Base-by-base conservation (phyloP, 306 rosid genomes). In the Neltuma alba region DNA sequence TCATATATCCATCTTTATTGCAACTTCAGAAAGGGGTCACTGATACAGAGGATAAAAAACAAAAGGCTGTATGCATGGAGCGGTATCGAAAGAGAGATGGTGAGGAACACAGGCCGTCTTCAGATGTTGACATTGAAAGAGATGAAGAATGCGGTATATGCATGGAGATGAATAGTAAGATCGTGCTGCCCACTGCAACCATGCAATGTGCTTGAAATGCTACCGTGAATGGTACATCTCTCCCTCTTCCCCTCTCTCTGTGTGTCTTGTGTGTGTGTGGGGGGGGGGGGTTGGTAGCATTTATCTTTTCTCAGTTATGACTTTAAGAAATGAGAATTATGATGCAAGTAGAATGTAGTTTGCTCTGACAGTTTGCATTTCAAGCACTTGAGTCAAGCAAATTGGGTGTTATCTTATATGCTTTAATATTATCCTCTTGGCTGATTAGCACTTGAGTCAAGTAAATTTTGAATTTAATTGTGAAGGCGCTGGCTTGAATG, bases 91-190 rank as follows among this genome's bases (percentile, higher is more conserved):
- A 84, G 80, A 88, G 94, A 85, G 97, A 91, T 21, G 92, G 87
- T 0, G 97, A 86, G 70, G 97, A 88, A 58, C 65, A 61, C 23
- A 55, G 80, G 70, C 90, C 75, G 40, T 70, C 68, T 76, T 87
- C 92, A 0, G 98, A 94, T 70, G 83, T 85, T 48, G 97, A 94
- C 71, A 81, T 86, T 79, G 98, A 94, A 86, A 87, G 98, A 78
- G 98, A 94, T 85, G 97, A 94, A 81, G 98, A 94, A 79, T 94
- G 98, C 62, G 98, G 97, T 72, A 94, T 94, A 85, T 94, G 98
- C 86, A 94, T 94, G 98, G 97, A 94, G 78, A 81, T 85, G 82
- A 89, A 88, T 78, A 89, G 91, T 78, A 94, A 94, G 90, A 89
- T 91, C 83, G 95, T 94, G 34, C 84, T 94, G 87, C 98, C 98